Conservation (phyloP, 345 rosid species). For the Lumnitzera littorea region DNA sequence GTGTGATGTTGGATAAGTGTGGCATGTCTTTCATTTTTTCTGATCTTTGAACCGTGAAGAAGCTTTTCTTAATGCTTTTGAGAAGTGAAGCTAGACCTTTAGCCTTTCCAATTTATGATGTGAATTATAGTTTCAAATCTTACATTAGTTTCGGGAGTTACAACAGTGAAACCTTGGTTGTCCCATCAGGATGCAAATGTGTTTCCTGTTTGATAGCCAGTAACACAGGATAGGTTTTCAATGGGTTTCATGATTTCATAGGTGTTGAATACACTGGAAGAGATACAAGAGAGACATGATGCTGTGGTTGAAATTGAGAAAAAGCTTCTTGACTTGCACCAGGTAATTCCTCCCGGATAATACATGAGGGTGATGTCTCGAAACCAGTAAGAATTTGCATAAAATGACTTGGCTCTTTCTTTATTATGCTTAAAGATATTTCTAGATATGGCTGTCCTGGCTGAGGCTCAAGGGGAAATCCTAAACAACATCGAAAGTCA, state of each 20-base stretch:
- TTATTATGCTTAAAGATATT: slow-evolving; percentile 34
- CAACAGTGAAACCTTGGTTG: too few relatives aligned
- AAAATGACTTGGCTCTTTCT: background rate
- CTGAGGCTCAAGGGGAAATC: slow-evolving; percentile 66
- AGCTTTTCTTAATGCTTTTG: too few relatives aligned
- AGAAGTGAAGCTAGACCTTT: too few relatives aligned
- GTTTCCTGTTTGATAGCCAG: too few relatives aligned
- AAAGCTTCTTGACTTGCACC: slow-evolving; percentile 85
- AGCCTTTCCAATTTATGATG: too few relatives aligned
- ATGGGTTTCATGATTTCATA: slow-evolving; percentile 11
- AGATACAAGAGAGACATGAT: slow-evolving; percentile 95
- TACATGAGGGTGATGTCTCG: background rate
- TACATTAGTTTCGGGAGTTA: too few relatives aligned
- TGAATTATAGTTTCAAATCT: too few relatives aligned
- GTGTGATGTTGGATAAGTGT: too few relatives aligned
- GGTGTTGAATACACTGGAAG: slow-evolving; percentile 80
- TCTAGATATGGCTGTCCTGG: slow-evolving; percentile 67
- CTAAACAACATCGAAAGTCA: slow-evolving; percentile 65
- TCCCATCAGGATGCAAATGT: too few relatives aligned
- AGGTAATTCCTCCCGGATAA: slow-evolving; percentile 30
- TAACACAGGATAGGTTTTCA: too few relatives aligned
- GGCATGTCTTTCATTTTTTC: background rate
- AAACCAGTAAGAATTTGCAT: background rate
- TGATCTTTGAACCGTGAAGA: background rate
- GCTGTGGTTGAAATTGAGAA: slow-evolving; percentile 83